A percentile compares a stretch with the other conserved stretches of the same genome.
These are phyloP conservation scores for Viola pubescens DNA, from an alignment of 441 rosid species.

Conservation along the genomic window DNA sequence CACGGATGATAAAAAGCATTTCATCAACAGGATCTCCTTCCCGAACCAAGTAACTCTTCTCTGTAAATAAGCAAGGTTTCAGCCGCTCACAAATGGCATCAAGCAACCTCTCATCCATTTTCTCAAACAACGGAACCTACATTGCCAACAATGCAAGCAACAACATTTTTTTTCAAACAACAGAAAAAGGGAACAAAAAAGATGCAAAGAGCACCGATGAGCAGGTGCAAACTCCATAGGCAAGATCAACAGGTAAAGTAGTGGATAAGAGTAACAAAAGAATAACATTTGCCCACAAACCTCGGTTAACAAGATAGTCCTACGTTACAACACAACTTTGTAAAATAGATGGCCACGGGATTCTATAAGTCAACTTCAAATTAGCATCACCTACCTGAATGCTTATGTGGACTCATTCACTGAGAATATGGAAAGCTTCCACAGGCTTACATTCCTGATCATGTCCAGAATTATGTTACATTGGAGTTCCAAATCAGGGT, in stretches of 20 bases:
- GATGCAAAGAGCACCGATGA: constrained; percentile 3
- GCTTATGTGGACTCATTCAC: too few species aligned
- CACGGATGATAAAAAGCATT: constrained; percentile 93
- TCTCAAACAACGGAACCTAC: constrained; percentile 87
- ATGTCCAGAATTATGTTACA: too few species aligned
- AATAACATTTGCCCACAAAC: neutral
- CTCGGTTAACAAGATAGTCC: neutral
- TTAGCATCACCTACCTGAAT: too few species aligned
- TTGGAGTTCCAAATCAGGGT: too few species aligned
- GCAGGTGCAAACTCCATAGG: neutral
- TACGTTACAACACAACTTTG: too few species aligned
- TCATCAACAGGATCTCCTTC: constrained; percentile 98
- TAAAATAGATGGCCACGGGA: too few species aligned
- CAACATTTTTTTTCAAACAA: neutral
- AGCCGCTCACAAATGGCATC: constrained; percentile 95
- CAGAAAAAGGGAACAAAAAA: neutral
- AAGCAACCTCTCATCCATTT: constrained; percentile 83
- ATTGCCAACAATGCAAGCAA: constrained; percentile 10
- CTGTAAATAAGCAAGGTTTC: constrained; percentile 83
- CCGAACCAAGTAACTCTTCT: constrained; percentile 66
- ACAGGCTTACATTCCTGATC: too few species aligned
- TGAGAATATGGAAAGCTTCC: too few species aligned
- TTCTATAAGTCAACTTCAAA: too few species aligned
- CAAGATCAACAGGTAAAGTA: neutral
- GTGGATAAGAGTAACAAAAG: neutral